Conservation (phyloP, 2,329 filamentous ascomycete species). For the Rugonectria rugulosa region DNA sequence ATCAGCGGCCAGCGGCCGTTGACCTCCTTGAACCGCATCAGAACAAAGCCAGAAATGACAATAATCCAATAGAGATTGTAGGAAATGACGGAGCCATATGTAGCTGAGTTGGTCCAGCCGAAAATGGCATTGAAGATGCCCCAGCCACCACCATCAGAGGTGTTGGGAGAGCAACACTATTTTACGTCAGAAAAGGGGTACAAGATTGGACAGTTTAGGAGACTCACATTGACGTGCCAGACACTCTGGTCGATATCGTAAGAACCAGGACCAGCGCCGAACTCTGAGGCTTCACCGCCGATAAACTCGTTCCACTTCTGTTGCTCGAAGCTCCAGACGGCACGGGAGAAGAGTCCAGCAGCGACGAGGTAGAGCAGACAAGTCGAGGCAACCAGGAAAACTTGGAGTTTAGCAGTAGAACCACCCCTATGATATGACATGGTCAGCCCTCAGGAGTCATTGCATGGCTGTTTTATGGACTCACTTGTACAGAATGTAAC, state of each 20-base stretch:
- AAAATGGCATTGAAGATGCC: slow-evolving; percentile 87
- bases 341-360: slow-evolving; percentile 80
- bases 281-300: slow-evolving; percentile 62
- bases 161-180: slow-evolving; percentile 77
- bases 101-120: slow-evolving; percentile 89
- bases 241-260: slow-evolving; percentile 82
- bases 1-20: slow-evolving; percentile 58
- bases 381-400: slow-evolving; percentile 83
- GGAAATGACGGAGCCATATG: slow-evolving; percentile 84
- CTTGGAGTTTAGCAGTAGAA: slow-evolving; percentile 60
- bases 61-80: slow-evolving; percentile 90
- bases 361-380: slow-evolving; percentile 86
- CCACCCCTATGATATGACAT: slow-evolving; percentile 46
- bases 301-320: slow-evolving; percentile 72
- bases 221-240: slow-evolving; percentile 83
- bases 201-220: background rate
- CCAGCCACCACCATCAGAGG: slow-evolving; percentile 80
- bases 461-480: slow-evolving; percentile 35
- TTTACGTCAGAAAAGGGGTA: background rate
- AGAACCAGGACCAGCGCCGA: slow-evolving; percentile 70
- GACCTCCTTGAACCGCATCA: slow-evolving; percentile 72
- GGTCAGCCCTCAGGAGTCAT: slow-evolving; percentile 3
- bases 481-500: slow-evolving; percentile 81
- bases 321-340: slow-evolving; percentile 77
- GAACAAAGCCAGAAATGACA: slow-evolving; percentile 73